These are phyloP conservation scores for Sanghuangporus weigelae DNA, from an alignment of 1,284 basidiomycete species.

Conservation along the genomic window DNA sequence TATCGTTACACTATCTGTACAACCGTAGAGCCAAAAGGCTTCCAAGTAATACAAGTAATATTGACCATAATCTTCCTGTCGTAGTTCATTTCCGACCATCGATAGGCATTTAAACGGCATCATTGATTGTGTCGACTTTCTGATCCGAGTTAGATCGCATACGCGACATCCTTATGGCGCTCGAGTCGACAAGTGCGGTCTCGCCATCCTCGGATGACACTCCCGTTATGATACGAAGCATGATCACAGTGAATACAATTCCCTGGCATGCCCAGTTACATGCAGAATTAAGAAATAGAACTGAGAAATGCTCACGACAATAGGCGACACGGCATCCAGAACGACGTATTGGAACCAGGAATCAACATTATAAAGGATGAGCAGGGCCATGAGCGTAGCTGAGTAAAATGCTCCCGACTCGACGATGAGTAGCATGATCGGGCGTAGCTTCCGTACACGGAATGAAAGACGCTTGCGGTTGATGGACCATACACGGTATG, in stretches of 20 bases:
- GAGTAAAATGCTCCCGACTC: conserved; percentile 39
- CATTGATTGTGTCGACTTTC: neutral
- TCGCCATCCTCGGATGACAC: neutral
- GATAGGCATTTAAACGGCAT: neutral
- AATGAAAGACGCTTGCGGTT: conserved; percentile 19
- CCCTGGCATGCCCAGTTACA: neutral
- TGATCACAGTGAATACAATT: neutral
- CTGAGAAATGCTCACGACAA: neutral
- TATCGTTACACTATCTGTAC: neutral
- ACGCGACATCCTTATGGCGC: neutral
- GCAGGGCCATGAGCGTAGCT: conserved; percentile 28
- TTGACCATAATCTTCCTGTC: neutral
- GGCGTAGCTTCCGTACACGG: conserved; percentile 1
- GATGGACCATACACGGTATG: conserved; percentile 32
- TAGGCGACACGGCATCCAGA: conserved; percentile 29
- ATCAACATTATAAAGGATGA: conserved; percentile 30
- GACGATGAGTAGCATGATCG: conserved; percentile 32
- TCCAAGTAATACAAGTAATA: neutral
- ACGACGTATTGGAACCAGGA: conserved; percentile 35
- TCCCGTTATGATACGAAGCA: neutral
- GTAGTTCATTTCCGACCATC: neutral
- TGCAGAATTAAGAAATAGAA: neutral
- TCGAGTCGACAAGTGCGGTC: neutral
- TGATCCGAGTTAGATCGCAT: neutral
- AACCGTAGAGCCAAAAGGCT: neutral